Percentiles rank a stretch among this genome's conserved stretches.
These are phyloP conservation scores for Ephemerocybe angulata DNA, from an alignment of 768 basidiomycete genomes.

Conservation along the genomic window DNA sequence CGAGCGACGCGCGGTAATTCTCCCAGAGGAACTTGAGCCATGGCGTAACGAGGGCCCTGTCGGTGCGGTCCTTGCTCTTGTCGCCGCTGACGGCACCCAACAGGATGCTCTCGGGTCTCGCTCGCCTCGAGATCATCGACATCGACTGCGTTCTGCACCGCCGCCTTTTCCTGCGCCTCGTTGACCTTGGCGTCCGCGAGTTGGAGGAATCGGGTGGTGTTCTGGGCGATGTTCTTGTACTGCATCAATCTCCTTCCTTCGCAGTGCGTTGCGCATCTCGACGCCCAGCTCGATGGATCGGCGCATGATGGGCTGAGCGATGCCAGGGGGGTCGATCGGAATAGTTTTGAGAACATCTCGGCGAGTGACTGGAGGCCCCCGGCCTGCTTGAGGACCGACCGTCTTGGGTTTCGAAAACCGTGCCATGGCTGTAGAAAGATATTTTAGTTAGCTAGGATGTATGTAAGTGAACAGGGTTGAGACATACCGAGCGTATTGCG, in stretches of 20 bases:
- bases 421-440: slow-evolving; percentile 66
- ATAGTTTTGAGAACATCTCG: slow-evolving; percentile 94
- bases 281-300: slow-evolving; percentile 96
- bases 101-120: slow-evolving; percentile 86
- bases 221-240: slow-evolving; percentile 97
- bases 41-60: slow-evolving; percentile 91
- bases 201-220: slow-evolving; percentile 78
- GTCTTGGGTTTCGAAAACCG: slow-evolving; percentile 90
- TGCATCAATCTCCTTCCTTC: slow-evolving; percentile 94
- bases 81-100: slow-evolving; percentile 86
- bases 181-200: slow-evolving; percentile 78
- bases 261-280: slow-evolving; percentile 90
- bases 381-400: slow-evolving; percentile 87
- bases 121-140: slow-evolving; percentile 95
- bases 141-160: slow-evolving; percentile 70
- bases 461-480: too few species aligned
- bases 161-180: slow-evolving; percentile 84
- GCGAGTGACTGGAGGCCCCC: slow-evolving; percentile 87
- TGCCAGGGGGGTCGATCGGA: slow-evolving; percentile 83
- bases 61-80: slow-evolving; percentile 91
- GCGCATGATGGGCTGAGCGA: slow-evolving; percentile 91
- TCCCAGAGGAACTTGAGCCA: slow-evolving; percentile 99
- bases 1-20: slow-evolving; percentile 91
- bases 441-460: too few species aligned
- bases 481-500: too few species aligned